Conservation (phyloP, 305 asterid genomes). For the Fraxinus xanthoxyloides region DNA sequence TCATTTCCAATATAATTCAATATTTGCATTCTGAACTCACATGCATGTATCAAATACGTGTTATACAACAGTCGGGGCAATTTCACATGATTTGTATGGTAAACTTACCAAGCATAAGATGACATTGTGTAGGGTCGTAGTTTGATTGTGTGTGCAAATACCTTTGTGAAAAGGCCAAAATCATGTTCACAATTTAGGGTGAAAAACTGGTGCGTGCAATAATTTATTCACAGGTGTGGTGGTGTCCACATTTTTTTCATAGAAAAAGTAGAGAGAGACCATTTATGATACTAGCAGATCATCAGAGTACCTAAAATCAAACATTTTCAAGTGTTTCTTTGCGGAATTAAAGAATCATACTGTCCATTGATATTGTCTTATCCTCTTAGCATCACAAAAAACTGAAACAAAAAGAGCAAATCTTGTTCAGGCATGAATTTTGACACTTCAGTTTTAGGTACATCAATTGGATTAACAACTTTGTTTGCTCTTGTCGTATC, state of each 20-base stretch:
- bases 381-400: not conserved
- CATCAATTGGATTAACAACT: not conserved
- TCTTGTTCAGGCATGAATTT: not conserved
- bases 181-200: slow-evolving; percentile 21
- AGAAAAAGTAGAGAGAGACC: slow-evolving; percentile 11
- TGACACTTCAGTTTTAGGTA: not conserved
- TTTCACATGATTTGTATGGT: not conserved
- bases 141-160: slow-evolving; percentile 17
- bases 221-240: slow-evolving; percentile 34
- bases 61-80: not conserved
- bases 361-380: too few relatives aligned
- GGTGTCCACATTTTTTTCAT: not conserved
- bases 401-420: not conserved
- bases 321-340: not conserved
- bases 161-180: slow-evolving; percentile 28
- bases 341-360: not conserved
- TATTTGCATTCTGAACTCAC: too few relatives aligned
- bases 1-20: not conserved
- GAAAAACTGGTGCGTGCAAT: slow-evolving; percentile 37
- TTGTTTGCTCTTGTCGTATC: not conserved
- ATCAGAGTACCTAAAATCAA: not conserved
- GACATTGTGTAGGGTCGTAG: slow-evolving; percentile 13
- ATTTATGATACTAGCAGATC: slow-evolving; percentile 20
- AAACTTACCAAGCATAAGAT: not conserved
- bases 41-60: too few relatives aligned